These are phyloP conservation scores for Sistotremastrum suecicum DNA, from an alignment of 768 basidiomycete genomes.

Conservation along the genomic window DNA sequence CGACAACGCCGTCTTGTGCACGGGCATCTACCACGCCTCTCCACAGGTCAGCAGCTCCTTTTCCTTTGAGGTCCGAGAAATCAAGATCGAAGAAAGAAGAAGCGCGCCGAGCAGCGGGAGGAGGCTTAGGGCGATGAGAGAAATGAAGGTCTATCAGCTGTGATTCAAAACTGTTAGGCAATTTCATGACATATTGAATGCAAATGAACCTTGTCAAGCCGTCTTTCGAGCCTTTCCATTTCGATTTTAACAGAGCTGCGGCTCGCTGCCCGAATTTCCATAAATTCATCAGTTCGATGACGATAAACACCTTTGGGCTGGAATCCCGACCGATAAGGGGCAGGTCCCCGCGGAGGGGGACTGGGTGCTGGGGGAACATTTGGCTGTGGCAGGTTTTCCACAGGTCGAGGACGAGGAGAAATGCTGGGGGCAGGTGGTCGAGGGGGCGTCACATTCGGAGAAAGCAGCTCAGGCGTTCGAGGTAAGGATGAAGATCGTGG, in stretches of 20 bases:
- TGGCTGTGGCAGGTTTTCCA: constrained; percentile 5
- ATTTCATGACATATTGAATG: constrained; percentile 35
- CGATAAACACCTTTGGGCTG: constrained; percentile 81
- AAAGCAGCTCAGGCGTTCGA: background rate
- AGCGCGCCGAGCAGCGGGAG: constrained; percentile 24
- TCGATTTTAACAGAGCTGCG: constrained; percentile 50
- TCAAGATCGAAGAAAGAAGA: constrained; percentile 70
- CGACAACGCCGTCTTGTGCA: constrained; percentile 33
- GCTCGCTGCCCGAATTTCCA: constrained; percentile 26
- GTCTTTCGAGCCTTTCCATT: constrained; percentile 67
- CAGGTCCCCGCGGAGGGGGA: background rate
- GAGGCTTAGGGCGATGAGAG: constrained; percentile 7
- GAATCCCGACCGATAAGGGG: constrained; percentile 79
- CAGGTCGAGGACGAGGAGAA: background rate
- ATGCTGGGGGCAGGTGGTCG: constrained; percentile 1
- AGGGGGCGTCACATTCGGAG: constrained; percentile 1
- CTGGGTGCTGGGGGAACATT: constrained; percentile 1
- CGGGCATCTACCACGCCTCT: constrained; percentile 39
- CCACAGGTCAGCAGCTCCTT: constrained; percentile 61
- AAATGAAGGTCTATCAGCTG: constrained; percentile 31
- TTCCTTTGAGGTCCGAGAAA: constrained; percentile 35
- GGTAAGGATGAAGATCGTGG: constrained; percentile 3
- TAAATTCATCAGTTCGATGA: constrained; percentile 72
- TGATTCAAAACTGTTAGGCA: constrained; percentile 8
- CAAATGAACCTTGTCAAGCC: constrained; percentile 74